Evolutionary conservation across 164 flowering plant genomes (phyloP).

Genomic region (Magnolia sinica): DNA sequence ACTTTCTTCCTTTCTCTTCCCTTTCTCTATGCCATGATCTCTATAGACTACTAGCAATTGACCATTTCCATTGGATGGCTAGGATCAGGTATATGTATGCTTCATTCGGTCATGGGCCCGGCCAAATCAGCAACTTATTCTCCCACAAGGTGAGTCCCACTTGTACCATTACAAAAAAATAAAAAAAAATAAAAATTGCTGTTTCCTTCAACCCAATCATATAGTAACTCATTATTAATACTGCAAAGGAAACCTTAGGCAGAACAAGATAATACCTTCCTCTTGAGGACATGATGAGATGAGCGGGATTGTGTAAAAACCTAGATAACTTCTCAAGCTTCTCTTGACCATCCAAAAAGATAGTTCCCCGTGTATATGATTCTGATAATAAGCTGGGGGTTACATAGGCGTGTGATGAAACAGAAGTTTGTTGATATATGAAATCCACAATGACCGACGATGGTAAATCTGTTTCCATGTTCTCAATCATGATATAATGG

Average conservation of each 20-base stretch:
- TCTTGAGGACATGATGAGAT: constrained; percentile 39
- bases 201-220: not conserved
- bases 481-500: constrained; percentile 33
- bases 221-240: not conserved
- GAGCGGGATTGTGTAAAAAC: constrained; percentile 37
- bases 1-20: no score
- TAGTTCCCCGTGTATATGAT: constrained; percentile 33
- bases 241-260: not conserved
- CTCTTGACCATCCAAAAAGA: constrained; percentile 25
- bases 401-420: constrained; percentile 32
- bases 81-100: no score
- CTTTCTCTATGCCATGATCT: no score
- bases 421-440: constrained; percentile 24
- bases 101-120: no score
- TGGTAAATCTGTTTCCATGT: constrained; percentile 46
- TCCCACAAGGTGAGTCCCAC: no score
- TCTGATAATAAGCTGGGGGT: constrained; percentile 38
- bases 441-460: constrained; percentile 36
- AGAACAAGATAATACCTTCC: constrained; percentile 33
- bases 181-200: no score
- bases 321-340: constrained; percentile 30
- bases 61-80: no score
- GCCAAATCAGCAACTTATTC: no score
- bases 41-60: no score
- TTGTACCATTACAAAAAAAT: no score